These are phyloP conservation scores for Hemisphaericaspora xylofermentans DNA, from an alignment of 1,139 yeast genomes.

Conservation along the genomic window DNA sequence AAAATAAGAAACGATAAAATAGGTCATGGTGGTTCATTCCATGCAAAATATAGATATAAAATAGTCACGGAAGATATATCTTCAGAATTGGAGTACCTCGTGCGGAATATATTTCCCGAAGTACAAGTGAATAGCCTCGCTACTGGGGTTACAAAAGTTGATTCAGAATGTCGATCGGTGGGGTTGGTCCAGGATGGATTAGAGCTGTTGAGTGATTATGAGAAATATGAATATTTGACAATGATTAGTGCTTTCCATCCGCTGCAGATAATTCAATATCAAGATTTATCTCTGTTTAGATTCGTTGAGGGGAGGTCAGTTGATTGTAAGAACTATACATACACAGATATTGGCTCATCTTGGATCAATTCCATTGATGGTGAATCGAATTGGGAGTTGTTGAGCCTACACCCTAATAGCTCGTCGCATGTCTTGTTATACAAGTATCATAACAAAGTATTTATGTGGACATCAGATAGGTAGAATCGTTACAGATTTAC, in stretches of 20 bases:
- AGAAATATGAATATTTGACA: slow-evolving; percentile 9
- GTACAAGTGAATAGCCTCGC: slow-evolving; percentile 4
- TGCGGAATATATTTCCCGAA: slow-evolving; percentile 7
- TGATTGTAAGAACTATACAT: neutral
- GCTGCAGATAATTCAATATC: slow-evolving; percentile 1
- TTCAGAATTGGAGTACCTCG: slow-evolving; percentile 9
- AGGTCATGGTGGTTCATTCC: slow-evolving; percentile 10
- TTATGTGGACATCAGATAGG: neutral
- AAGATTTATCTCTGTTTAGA: slow-evolving; percentile 1
- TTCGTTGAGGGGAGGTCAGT: neutral
- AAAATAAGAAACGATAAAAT: slow-evolving; percentile 7
- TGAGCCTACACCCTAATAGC: neutral
- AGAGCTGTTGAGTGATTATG: slow-evolving; percentile 5
- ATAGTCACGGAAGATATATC: neutral
- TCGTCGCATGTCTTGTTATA: neutral
- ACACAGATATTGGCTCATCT: neutral
- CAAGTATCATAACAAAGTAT: neutral
- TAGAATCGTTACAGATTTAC: neutral
- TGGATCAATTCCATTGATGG: neutral
- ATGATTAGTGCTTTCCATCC: slow-evolving; percentile 5
- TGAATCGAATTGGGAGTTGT: neutral
- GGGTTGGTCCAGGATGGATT: neutral
- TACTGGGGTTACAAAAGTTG: neutral
- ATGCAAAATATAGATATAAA: slow-evolving; percentile 6
- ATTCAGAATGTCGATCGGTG: neutral